These are phyloP conservation scores for Rhododendron ferrugineum DNA, from an alignment of 148 eudicot species.

Conservation along the genomic window DNA sequence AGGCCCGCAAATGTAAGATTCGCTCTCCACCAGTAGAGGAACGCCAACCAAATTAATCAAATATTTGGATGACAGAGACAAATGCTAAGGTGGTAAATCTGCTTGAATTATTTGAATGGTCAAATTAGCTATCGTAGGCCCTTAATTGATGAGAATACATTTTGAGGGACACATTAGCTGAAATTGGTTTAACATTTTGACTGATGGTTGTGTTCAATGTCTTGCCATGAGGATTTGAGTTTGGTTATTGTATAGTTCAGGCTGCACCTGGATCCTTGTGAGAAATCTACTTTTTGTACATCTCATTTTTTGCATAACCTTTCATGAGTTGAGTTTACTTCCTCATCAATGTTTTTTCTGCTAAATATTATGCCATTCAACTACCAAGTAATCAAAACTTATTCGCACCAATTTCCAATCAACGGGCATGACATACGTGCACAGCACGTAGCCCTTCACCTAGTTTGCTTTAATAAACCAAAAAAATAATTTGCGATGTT, in stretches of 20 bases:
- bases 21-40: constrained; percentile 58
- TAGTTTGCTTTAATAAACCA: too few relatives aligned
- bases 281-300: not conserved
- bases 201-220: not conserved
- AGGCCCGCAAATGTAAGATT: constrained; percentile 62
- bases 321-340: not conserved
- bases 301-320: not conserved
- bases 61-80: not conserved
- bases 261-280: not conserved
- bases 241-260: constrained; percentile 1
- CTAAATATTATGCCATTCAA: too few relatives aligned
- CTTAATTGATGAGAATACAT: not conserved
- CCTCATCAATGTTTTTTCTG: too few relatives aligned
- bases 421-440: too few relatives aligned
- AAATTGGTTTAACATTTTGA: not conserved
- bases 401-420: too few relatives aligned
- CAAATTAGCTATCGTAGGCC: not conserved
- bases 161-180: not conserved
- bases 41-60: constrained; percentile 14
- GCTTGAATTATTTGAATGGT: not conserved
- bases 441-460: too few relatives aligned
- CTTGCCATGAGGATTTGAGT: not conserved
- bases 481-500: too few relatives aligned
- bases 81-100: not conserved
- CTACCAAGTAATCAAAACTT: too few relatives aligned